Evolutionary conservation across 2,329 filamentous ascomycete species (phyloP), one percentile per base, ranked within the genome.

Genomic region (Cryphonectria naterciae): DNA sequence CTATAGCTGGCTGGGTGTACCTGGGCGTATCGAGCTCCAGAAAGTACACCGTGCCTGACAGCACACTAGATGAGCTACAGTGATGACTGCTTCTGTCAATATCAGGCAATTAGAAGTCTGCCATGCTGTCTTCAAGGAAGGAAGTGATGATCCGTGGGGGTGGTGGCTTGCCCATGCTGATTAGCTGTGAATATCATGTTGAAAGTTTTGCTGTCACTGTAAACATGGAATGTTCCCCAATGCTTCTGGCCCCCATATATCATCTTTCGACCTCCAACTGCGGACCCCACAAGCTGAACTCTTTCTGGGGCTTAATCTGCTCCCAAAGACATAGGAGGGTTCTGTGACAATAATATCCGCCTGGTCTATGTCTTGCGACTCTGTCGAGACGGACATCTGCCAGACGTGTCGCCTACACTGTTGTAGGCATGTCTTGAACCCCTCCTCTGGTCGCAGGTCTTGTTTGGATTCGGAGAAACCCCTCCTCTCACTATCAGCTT

Each of bases 231-330:
- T 39, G 10, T 39, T 39, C 10, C 10, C 37, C 11, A 11, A 10
- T 39, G 37, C 37, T 58, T 58, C 15, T 58, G 54, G 54, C 54
- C 54, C 54, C 54, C 25, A n/a, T 58, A 25, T 32, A 56, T 56
- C 4, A 4, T 15, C n/a, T 7, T 54, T 25, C 4, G 49, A 52
- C 49, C 49, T n/a, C 49, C 49, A 54, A 56, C 32, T 5, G 17
- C 54, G 25, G 54, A 28, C 54, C 54, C 54, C 54, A 58, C 25
- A 13, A 32, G 13, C 52, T 32, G 54, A 32, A 58, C 54, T 32
- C 13, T 32, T 32, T 32, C 13, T 46, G 15, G 43, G 46, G 46
- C 46, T 58, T 58, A 13, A 32, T 17, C 25, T 15, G 1, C 54
- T 28, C 54, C 54, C 25, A 32, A 8, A 58, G 5, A 17, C 13